These are phyloP conservation scores for Catunica adiposa DNA, from an alignment of 2,329 filamentous ascomycete species.

Conservation along the genomic window DNA sequence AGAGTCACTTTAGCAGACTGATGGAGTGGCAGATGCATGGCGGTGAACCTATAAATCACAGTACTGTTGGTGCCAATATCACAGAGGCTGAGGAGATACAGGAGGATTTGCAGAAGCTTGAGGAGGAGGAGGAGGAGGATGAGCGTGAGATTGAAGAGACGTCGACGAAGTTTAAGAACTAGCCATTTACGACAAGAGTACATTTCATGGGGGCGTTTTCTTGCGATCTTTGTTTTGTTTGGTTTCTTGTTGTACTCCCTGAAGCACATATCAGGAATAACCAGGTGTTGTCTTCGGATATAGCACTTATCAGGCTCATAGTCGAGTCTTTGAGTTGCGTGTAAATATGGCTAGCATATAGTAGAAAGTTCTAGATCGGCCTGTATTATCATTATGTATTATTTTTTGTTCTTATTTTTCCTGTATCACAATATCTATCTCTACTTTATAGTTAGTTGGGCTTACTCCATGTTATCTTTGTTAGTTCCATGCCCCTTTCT, in stretches of 20 bases:
- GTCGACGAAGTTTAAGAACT: constrained; percentile 13
- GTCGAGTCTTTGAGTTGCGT: constrained; percentile 2
- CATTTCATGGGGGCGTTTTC: not conserved
- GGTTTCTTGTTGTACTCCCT: no score
- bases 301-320: not conserved
- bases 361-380: not conserved
- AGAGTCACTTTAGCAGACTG: constrained; percentile 79
- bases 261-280: not conserved
- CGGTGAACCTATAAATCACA: constrained; percentile 37
- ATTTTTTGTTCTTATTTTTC: constrained; percentile 6
- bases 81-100: constrained; percentile 37
- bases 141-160: constrained; percentile 21
- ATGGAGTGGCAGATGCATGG: constrained; percentile 99
- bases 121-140: constrained; percentile 21
- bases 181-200: not conserved
- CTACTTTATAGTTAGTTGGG: not conserved
- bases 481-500: not conserved
- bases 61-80: constrained; percentile 24
- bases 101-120: constrained; percentile 28
- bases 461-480: not conserved
- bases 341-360: constrained; percentile 11
- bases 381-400: constrained; percentile 6
- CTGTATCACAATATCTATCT: constrained; percentile 2
- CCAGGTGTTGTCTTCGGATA: not conserved
- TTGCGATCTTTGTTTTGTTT: not conserved